A percentile compares a stretch with the other conserved stretches of the same genome.
phyloP scores from a whole-genome alignment of 176 grass and related monocot genomes.

The Pontederia crassipes region DNA sequence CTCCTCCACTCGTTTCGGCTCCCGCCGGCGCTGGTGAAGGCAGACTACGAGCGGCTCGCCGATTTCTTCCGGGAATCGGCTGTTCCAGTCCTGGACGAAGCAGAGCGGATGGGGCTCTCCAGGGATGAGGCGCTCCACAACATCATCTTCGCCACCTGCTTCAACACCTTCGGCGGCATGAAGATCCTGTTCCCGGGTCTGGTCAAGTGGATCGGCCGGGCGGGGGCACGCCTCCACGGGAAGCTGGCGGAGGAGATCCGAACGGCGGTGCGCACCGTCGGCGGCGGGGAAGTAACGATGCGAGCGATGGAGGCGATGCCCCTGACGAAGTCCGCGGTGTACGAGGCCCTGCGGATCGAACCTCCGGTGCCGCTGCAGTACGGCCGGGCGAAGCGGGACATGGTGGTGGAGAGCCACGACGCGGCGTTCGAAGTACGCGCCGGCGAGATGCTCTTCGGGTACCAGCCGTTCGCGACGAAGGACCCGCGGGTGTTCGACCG shows the following conservation, averaged over 20 bases:
- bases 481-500: conserved; percentile 74
- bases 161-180: conserved; percentile 93
- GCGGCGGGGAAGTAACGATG: conserved; percentile 45
- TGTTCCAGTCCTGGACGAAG: conserved; percentile 52
- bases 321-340: conserved; percentile 77
- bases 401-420: conserved; percentile 96
- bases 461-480: conserved; percentile 97
- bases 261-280: conserved; percentile 33
- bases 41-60: conserved; percentile 73
- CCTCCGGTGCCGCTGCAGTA: conserved; percentile 94
- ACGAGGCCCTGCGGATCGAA: conserved; percentile 88
- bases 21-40: conserved; percentile 53
- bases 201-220: conserved; percentile 81
- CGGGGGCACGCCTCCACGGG: conserved; percentile 54
- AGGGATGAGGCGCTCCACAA: conserved; percentile 81
- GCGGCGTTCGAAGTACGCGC: conserved; percentile 68
- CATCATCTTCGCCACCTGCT: conserved; percentile 92
- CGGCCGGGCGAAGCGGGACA: conserved; percentile 74
- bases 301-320: conserved; percentile 74
- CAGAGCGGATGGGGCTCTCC: conserved; percentile 50
- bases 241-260: conserved; percentile 71
- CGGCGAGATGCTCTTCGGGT: conserved; percentile 95
- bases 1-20: conserved; percentile 75
- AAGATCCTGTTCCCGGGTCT: conserved; percentile 63
- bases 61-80: conserved; percentile 69